phyloP scores from a whole-genome alignment of 305 asterid genomes.

The Fraxinus paxiana region DNA sequence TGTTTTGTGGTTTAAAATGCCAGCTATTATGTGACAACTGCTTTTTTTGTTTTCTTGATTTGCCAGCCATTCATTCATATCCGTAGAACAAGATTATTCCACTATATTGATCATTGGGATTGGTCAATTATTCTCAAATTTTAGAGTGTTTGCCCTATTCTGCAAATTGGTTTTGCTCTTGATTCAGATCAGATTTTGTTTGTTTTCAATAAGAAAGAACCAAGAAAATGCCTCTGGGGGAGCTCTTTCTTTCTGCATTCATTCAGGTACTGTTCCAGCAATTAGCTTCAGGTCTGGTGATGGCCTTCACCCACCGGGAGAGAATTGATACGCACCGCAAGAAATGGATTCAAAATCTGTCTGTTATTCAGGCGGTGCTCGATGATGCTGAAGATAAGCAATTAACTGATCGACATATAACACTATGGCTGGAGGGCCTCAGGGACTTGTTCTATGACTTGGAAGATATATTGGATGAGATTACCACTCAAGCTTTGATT shows the following conservation, averaged over 20 bases:
- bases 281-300: constrained; percentile 31
- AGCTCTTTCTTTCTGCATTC: constrained; percentile 53
- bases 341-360: constrained; percentile 27
- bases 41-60: neutral
- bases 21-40: neutral
- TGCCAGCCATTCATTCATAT: neutral
- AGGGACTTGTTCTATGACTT: constrained; percentile 54
- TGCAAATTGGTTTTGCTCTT: neutral
- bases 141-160: neutral
- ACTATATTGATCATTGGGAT: neutral
- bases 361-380: constrained; percentile 39
- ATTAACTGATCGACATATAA: constrained; percentile 30
- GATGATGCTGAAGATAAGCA: constrained; percentile 64
- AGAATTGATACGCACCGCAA: constrained; percentile 38
- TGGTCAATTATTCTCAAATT: neutral
- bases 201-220: constrained; percentile 12
- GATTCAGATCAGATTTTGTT: neutral
- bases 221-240: constrained; percentile 44
- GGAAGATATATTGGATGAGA: constrained; percentile 61
- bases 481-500: constrained; percentile 38
- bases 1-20: neutral
- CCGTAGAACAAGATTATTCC: neutral
- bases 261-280: constrained; percentile 43
- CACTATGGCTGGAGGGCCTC: constrained; percentile 51
- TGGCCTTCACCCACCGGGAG: constrained; percentile 46